A percentile compares a stretch with the other conserved stretches of the same genome.
Evolutionary conservation across 2,329 filamentous ascomycete genomes (phyloP).

Genomic region (Hansfordia pulvinata): DNA sequence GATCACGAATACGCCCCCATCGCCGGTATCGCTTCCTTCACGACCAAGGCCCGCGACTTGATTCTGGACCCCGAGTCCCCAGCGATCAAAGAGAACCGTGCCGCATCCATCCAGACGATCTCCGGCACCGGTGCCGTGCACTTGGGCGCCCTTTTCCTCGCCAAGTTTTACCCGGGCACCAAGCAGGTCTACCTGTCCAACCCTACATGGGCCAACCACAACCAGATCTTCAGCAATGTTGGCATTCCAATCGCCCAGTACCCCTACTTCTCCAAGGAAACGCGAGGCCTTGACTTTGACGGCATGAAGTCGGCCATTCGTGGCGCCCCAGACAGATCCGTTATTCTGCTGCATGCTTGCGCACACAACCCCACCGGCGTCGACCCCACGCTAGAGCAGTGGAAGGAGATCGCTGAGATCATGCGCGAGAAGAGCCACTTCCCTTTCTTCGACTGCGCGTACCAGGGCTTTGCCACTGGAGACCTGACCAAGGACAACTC

Average conservation of each 20-base stretch:
- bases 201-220: conserved; percentile 97
- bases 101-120: conserved; percentile 79
- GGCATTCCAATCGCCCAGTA: conserved; percentile 66
- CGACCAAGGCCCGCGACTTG: conserved; percentile 78
- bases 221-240: conserved; percentile 95
- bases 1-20: conserved; percentile 99
- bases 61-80: conserved; percentile 61
- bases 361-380: conserved; percentile 98
- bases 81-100: conserved; percentile 71
- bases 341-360: conserved; percentile 88
- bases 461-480: conserved; percentile 95
- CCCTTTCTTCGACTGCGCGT: conserved; percentile 96
- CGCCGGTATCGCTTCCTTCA: conserved; percentile 75
- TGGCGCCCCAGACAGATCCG: conserved; percentile 61
- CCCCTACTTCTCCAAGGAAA: conserved; percentile 85
- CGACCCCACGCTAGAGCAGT: conserved; percentile 86
- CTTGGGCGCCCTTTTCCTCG: conserved; percentile 83
- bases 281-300: conserved; percentile 82
- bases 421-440: conserved; percentile 74
- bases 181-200: conserved; percentile 80
- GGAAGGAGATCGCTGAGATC: conserved; percentile 74
- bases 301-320: conserved; percentile 67
- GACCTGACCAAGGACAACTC: conserved; percentile 74
- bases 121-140: conserved; percentile 95
- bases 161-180: conserved; percentile 72